Evolutionary conservation across 495 filamentous ascomycete genomes (phyloP), one percentile per base, ranked within the genome.

Genomic region (Bombardia bombarda): DNA sequence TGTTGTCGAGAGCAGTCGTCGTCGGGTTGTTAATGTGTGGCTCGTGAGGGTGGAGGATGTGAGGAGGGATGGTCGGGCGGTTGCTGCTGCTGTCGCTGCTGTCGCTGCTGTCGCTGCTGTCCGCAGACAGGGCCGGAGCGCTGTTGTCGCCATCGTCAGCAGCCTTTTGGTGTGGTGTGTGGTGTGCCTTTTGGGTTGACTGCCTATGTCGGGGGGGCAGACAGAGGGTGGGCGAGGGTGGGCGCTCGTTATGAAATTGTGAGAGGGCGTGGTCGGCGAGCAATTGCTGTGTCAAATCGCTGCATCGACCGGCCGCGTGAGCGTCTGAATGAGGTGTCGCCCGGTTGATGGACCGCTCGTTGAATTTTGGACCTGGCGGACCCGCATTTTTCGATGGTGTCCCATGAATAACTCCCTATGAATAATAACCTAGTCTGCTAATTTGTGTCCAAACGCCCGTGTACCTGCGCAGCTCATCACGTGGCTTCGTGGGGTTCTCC

Each of bases 1-100:
- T 9, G 63, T 55, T 14, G 50, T 52, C n/a, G 42, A 54, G 52
- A 59, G 48, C 50, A 32, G 32, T 20, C 35, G 35, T 19, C 14
- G 1, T 13, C 47, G 51, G 28, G 43, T 20, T 24, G 32, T 12
- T 2, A 22, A 34, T 24, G 38, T 16, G 7, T 40, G 20, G 40
- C 46, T 32, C 38, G 48, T 42, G 40, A 45, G 22, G 21, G 28
- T n/a, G 41, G 40, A 20, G 38, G 44, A n/a, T 23, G 41, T 19
- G 37, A 2, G 9, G 19, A n/a, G 17, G 34, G 20, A n/a, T 2
- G 24, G 33, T 32, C 12, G 35, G 37, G 39, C 37, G 35, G 23
- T 35, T 23, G 19, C 21, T 17, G 28, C 12, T 12, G 34, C 9
- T 37, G 37, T 42, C 7, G 8, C 21, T 3, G 28, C 40, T 1